Conservation (phyloP, 495 filamentous ascomycete genomes). For the Aspergillus sclerotioniger region DNA sequence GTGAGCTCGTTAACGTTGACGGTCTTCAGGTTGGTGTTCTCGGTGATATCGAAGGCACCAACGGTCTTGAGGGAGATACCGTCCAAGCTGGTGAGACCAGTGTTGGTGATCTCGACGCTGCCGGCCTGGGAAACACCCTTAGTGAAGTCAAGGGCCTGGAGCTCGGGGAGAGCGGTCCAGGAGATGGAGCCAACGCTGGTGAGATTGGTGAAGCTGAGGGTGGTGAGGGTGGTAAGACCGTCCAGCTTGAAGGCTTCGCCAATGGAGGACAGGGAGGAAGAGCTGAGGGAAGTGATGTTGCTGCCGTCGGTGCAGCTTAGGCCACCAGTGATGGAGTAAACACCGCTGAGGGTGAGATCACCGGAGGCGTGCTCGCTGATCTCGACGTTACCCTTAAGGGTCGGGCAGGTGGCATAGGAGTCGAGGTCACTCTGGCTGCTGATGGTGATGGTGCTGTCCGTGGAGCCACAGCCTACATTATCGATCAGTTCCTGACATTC, state of each 20-base stretch:
- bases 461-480: slow-evolving; percentile 27
- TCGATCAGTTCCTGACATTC: slow-evolving; percentile 7
- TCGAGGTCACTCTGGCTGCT: slow-evolving; percentile 70
- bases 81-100: slow-evolving; percentile 66
- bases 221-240: slow-evolving; percentile 62
- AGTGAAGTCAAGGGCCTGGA: slow-evolving; percentile 65
- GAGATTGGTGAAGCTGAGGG: slow-evolving; percentile 62
- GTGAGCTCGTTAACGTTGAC: slow-evolving; percentile 69
- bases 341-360: slow-evolving; percentile 42
- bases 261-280: slow-evolving; percentile 47
- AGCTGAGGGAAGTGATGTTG: slow-evolving; percentile 55
- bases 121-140: slow-evolving; percentile 60
- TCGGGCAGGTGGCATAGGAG: slow-evolving; percentile 61
- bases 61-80: slow-evolving; percentile 73
- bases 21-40: slow-evolving; percentile 68
- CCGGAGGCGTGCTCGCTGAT: slow-evolving; percentile 55
- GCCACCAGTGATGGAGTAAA: slow-evolving; percentile 65
- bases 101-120: slow-evolving; percentile 75
- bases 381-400: slow-evolving; percentile 66
- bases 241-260: slow-evolving; percentile 64
- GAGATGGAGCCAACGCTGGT: slow-evolving; percentile 60
- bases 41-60: slow-evolving; percentile 68
- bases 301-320: slow-evolving; percentile 59
- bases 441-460: slow-evolving; percentile 52
- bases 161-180: slow-evolving; percentile 69